These are phyloP conservation scores for Hyaloperonospora arabidopsidis DNA, from an alignment of 352 stramenopile genomes.

Conservation along the genomic window DNA sequence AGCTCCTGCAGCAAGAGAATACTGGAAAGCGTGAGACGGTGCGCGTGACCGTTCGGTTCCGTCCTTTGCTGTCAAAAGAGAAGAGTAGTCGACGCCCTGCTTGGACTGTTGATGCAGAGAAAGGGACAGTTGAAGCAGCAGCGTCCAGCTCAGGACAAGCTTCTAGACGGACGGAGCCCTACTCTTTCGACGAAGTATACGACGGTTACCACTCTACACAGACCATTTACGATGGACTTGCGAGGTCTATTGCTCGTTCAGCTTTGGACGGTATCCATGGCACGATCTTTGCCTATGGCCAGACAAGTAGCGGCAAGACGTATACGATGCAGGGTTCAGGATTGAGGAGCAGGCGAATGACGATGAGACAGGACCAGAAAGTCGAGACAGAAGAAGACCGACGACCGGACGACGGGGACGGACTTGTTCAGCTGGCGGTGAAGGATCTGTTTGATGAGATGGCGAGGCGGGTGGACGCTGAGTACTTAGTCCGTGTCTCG, in stretches of 20 bases:
- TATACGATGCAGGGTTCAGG: slow-evolving; percentile 60
- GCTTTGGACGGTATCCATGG: slow-evolving; percentile 69
- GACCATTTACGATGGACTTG: slow-evolving; percentile 63
- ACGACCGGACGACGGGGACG: slow-evolving; percentile 26
- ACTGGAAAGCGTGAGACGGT: slow-evolving; percentile 25
- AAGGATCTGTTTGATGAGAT: slow-evolving; percentile 55
- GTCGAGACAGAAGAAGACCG: slow-evolving; percentile 29
- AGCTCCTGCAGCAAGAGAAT: slow-evolving; percentile 20
- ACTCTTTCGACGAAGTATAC: slow-evolving; percentile 53
- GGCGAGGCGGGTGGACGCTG: slow-evolving; percentile 29
- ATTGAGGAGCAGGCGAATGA: slow-evolving; percentile 9
- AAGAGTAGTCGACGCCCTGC: slow-evolving; percentile 20
- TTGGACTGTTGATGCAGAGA: slow-evolving; percentile 31
- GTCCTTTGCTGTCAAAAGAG: slow-evolving; percentile 28
- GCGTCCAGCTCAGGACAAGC: slow-evolving; percentile 12
- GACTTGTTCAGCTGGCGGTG: slow-evolving; percentile 34
- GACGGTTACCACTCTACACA: slow-evolving; percentile 34
- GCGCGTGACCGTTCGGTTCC: slow-evolving; percentile 36
- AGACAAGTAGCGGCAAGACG: slow-evolving; percentile 80
- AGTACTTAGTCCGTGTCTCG: slow-evolving; percentile 90
- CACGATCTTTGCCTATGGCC: slow-evolving; percentile 78
- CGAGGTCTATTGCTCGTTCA: slow-evolving; percentile 51
- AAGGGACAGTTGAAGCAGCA: slow-evolving; percentile 25
- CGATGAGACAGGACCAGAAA: slow-evolving; percentile 10
- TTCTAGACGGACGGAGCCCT: slow-evolving; percentile 23